Evolutionary conservation across 2,329 filamentous ascomycete species (phyloP).

Genomic region (Penicillium aurantiogriseum): DNA sequence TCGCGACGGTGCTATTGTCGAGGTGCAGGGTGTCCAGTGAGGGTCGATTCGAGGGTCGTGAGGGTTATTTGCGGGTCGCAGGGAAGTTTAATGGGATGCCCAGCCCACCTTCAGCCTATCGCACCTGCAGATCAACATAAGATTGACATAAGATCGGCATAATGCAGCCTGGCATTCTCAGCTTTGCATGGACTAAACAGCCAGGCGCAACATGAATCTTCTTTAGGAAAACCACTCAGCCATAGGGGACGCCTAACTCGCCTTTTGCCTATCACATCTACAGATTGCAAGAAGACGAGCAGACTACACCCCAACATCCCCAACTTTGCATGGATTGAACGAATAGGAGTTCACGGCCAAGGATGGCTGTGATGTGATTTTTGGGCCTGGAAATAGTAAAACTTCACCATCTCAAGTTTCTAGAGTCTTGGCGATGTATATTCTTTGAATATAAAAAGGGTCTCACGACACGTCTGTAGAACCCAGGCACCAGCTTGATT

Average conservation of each 20-base stretch:
- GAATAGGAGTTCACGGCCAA: not conserved
- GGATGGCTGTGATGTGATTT: not conserved
- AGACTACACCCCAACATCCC: not conserved
- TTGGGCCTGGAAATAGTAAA: not conserved
- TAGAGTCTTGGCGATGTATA: not conserved
- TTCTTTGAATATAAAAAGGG: not conserved
- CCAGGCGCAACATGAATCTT: not conserved
- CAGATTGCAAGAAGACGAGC: not conserved
- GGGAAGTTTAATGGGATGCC: no score
- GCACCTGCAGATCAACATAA: not conserved
- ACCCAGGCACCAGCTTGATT: not conserved
- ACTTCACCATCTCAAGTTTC: not conserved
- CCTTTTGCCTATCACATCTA: not conserved
- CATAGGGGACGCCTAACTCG: not conserved
- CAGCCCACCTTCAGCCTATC: not conserved
- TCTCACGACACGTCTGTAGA: not conserved
- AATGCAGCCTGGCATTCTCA: not conserved
- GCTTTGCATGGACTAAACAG: not conserved
- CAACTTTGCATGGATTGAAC: not conserved
- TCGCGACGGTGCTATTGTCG: conserved; percentile 19
- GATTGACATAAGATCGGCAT: not conserved
- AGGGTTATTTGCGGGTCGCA: no score
- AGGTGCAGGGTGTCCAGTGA: conserved; percentile 15
- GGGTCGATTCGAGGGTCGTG: not conserved
- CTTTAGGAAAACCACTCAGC: not conserved